A percentile compares a stretch with the other conserved stretches of the same genome.
phyloP scores from a whole-genome alignment of 345 rosid genomes.

The Hirschfeldia incana region DNA sequence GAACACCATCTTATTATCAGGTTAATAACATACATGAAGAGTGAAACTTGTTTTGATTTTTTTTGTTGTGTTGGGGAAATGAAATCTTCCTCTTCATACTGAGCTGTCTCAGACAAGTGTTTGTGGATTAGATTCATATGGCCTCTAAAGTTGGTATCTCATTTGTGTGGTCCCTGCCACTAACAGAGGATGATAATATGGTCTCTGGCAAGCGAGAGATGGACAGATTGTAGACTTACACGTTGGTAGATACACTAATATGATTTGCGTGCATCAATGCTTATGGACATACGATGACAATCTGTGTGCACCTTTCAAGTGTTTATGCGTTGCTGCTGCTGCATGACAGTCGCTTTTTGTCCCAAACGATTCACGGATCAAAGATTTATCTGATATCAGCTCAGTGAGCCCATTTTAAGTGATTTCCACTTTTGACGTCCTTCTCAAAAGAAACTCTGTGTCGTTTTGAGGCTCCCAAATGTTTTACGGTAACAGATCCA shows the following conservation, averaged over 20 bases:
- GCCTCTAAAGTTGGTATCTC: neutral
- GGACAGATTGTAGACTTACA: neutral
- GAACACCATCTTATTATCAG: neutral
- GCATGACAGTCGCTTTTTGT: neutral
- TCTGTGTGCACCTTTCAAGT: neutral
- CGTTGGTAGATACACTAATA: neutral
- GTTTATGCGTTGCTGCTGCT: neutral
- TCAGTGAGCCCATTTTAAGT: too few relatives aligned
- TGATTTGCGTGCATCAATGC: neutral
- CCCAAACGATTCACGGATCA: neutral
- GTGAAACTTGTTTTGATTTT: conserved; percentile 13
- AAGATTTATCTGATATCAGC: neutral
- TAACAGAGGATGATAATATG: neutral
- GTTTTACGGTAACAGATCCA: neutral
- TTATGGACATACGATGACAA: too few relatives aligned
- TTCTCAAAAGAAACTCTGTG: too few relatives aligned
- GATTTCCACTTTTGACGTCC: too few relatives aligned
- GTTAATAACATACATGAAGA: neutral
- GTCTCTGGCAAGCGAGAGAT: neutral
- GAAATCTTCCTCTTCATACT: conserved; percentile 13
- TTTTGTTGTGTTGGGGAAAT: neutral
- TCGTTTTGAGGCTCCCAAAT: neutral
- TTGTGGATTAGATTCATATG: neutral
- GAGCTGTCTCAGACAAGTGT: neutral
- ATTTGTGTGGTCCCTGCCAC: neutral